Conservation (phyloP, 1,139 yeast species). For the Yamadazyma membranifaciens region DNA sequence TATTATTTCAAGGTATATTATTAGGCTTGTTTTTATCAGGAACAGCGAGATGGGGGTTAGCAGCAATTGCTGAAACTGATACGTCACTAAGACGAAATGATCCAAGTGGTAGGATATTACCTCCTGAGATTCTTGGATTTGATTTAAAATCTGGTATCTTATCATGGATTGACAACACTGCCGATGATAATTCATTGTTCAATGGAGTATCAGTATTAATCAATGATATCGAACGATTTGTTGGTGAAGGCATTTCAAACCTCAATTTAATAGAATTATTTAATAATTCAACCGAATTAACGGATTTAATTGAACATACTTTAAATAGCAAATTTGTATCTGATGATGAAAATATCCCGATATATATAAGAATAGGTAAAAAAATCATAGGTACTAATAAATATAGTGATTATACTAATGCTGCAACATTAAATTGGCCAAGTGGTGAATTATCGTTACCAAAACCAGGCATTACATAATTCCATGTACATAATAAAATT, state of each 20-base stretch:
- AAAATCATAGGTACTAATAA: slow-evolving; percentile 39
- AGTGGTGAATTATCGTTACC: slow-evolving; percentile 50
- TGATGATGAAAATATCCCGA: slow-evolving; percentile 29
- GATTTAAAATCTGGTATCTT: slow-evolving; percentile 30
- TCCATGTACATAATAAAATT: too few species aligned
- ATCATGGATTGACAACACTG: slow-evolving; percentile 29
- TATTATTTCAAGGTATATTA: slow-evolving; percentile 78
- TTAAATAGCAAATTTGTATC: slow-evolving; percentile 18
- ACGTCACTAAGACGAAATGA: slow-evolving; percentile 69
- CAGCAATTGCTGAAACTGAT: slow-evolving; percentile 80
- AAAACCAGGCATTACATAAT: slow-evolving; percentile 38
- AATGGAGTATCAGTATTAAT: slow-evolving; percentile 62
- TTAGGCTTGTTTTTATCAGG: slow-evolving; percentile 83
- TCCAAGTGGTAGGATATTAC: slow-evolving; percentile 60
- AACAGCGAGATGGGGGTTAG: slow-evolving; percentile 90
- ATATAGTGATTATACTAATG: slow-evolving; percentile 56
- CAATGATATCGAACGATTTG: slow-evolving; percentile 76
- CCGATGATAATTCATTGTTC: slow-evolving; percentile 14
- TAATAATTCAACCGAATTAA: slow-evolving; percentile 32
- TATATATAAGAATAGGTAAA: slow-evolving; percentile 57
- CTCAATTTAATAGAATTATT: slow-evolving; percentile 43
- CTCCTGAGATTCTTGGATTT: slow-evolving; percentile 51
- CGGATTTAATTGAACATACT: slow-evolving; percentile 29
- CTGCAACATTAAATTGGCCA: slow-evolving; percentile 59
- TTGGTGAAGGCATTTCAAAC: slow-evolving; percentile 46